Percentiles rank a stretch among this genome's conserved stretches.
Conservation (phyloP, 345 rosid species). For the Physaria fendleri region DNA sequence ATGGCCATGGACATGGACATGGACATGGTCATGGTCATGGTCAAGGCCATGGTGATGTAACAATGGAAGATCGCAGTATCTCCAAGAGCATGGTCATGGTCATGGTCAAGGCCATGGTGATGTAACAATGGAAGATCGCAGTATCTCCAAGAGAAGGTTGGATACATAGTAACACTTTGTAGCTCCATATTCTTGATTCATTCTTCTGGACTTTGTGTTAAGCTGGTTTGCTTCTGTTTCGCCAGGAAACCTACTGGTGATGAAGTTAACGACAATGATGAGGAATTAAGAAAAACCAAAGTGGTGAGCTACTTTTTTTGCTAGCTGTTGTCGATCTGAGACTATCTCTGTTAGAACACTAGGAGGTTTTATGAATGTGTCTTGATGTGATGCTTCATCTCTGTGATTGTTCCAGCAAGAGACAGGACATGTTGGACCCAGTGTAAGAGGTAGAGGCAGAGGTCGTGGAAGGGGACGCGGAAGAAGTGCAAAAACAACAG, state of each 20-base stretch:
- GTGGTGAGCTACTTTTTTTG: conserved; percentile 42
- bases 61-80: conserved; percentile 58
- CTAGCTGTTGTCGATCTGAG: neutral
- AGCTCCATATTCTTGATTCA: neutral
- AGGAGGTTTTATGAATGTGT: neutral
- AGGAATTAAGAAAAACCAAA: conserved; percentile 71
- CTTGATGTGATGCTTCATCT: neutral
- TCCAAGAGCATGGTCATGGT: no score
- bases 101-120: conserved; percentile 72
- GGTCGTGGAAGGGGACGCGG: conserved; percentile 98
- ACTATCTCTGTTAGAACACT: neutral
- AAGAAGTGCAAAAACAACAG: conserved; percentile 51
- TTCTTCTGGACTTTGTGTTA: neutral
- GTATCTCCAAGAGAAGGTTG: conserved; percentile 68
- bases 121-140: conserved; percentile 58
- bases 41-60: conserved; percentile 65
- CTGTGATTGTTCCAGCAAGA: conserved; percentile 51
- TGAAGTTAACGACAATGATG: conserved; percentile 81
- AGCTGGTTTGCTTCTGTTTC: conserved; percentile 17
- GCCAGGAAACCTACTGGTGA: conserved; percentile 71
- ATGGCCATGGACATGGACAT: conserved; percentile 59
- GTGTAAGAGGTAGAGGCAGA: conserved; percentile 88
- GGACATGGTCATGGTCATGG: no score
- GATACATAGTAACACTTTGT: neutral
- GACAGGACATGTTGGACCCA: conserved; percentile 50